Evolutionary conservation across 176 grass and related monocot species (phyloP), one percentile per base, ranked within the genome.

Genomic region (Ananas comosus): DNA sequence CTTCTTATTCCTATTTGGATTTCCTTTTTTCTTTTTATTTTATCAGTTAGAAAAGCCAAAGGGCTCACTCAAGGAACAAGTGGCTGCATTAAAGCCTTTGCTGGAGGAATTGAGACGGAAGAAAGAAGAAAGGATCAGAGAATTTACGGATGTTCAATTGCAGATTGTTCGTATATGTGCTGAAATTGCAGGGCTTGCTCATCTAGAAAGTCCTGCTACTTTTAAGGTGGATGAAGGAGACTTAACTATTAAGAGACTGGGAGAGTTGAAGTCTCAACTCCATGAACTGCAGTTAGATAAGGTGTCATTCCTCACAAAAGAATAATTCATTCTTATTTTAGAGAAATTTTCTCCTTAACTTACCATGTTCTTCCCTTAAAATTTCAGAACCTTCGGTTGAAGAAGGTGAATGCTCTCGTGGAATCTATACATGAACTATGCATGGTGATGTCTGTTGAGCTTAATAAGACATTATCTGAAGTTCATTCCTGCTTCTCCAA

Each of bases 211-310:
- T 71, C 70, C 79, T 10, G 21, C 51, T 23, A 57, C 65, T 70
- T 70, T 80, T 63, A 47, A 83, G 33, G 74, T 92, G 24, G 89
- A 97, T 69, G 79, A 92, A 48, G 59, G n/a, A 24, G 80, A 90
- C 56, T 56, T 92, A 57, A 87, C 94, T 54, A 25, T 82, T 59
- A 80, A 65, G 57, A 90, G 83, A 76, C 52, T 90, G 54, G 75
- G 50, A 6, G 89, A 83, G 74, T 58, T 90, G 65, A 92, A 83
- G 42, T 54, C 47, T 16, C 84, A 97, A 63, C 76, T 92, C 53
- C 82, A 83, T 47, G 84, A 85, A 19, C 79, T 92, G 51, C 94
- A 88, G 74, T 70, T 65, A 63, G 89, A 97, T 76, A 97, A 97
- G 89, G 89, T 97, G 16, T 48, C 1, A 12, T 64, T 58, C 61